Evolutionary conservation across 2,329 filamentous ascomycete species (phyloP).

Genomic region (Colletotrichum orchidophilum): DNA sequence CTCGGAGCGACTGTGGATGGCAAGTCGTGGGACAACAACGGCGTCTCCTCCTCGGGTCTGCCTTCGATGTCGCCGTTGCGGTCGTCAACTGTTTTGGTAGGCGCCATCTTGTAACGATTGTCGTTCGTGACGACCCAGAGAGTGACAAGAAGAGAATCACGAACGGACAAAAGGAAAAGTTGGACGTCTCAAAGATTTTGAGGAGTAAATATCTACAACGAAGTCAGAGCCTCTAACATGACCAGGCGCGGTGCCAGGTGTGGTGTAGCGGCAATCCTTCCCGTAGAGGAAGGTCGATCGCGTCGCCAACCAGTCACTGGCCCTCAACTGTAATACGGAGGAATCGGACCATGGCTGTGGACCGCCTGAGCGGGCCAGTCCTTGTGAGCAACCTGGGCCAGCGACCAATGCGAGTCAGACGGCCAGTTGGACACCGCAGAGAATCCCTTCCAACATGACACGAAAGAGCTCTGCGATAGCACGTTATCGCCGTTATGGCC

Average conservation of each 20-base stretch:
- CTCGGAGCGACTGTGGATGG: conserved; percentile 36
- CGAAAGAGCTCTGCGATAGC: background rate
- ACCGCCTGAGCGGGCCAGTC: background rate
- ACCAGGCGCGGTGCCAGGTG: background rate
- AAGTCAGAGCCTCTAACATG: background rate
- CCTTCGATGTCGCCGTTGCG: conserved; percentile 12
- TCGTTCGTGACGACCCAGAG: background rate
- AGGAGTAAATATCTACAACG: background rate
- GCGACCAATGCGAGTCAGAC: conserved; percentile 16
- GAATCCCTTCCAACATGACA: background rate
- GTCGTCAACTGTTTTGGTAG: background rate
- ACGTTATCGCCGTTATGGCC: background rate
- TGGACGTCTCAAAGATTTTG: background rate
- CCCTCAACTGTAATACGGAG: background rate
- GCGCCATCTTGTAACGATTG: background rate
- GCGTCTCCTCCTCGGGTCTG: conserved; percentile 28
- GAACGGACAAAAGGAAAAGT: background rate
- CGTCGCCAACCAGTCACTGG: background rate
- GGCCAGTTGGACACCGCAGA: background rate
- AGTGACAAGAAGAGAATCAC: background rate
- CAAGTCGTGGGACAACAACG: conserved; percentile 32
- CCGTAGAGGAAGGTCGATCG: conserved; percentile 16
- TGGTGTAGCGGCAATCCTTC: background rate
- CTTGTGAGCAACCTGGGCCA: background rate
- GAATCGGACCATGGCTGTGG: background rate